These are phyloP conservation scores for Zygotorulaspora sp. DNA, from an alignment of 805 yeast genomes.

Conservation along the genomic window DNA sequence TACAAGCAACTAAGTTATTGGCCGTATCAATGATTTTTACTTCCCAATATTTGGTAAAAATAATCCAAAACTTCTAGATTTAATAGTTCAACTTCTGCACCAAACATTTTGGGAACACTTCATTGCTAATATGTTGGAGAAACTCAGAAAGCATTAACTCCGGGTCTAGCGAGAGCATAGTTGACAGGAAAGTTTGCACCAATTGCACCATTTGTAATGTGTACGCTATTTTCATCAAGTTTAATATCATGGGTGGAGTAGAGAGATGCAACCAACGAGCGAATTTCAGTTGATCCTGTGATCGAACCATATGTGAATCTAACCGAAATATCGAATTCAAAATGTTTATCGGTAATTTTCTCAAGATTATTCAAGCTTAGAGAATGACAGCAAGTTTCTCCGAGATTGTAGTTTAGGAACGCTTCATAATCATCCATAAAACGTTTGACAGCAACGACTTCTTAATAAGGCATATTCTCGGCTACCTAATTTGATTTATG, in stretches of 20 bases:
- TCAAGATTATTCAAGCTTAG: slow-evolving; percentile 40
- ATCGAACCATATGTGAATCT: slow-evolving; percentile 46
- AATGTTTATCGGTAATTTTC: slow-evolving; percentile 27
- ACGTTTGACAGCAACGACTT: slow-evolving; percentile 47
- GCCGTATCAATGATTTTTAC: slow-evolving; percentile 33
- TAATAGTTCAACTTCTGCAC: slow-evolving; percentile 39
- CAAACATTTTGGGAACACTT: slow-evolving; percentile 46
- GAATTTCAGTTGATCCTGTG: slow-evolving; percentile 41
- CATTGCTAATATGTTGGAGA: slow-evolving; percentile 49
- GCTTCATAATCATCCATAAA: slow-evolving; percentile 51
- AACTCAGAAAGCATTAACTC: slow-evolving; percentile 46
- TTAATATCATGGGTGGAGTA: slow-evolving; percentile 26
- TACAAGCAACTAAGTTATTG: slow-evolving; percentile 42
- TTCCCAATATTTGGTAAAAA: slow-evolving; percentile 38
- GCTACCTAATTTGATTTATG: too few species aligned
- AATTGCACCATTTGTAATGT: slow-evolving; percentile 52
- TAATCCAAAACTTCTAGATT: slow-evolving; percentile 34
- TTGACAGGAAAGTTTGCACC: slow-evolving; percentile 48
- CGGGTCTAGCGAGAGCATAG: slow-evolving; percentile 42
- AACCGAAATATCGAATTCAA: slow-evolving; percentile 23
- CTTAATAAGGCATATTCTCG: slow-evolving; percentile 41
- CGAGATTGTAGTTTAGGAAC: slow-evolving; percentile 40
- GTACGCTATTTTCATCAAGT: slow-evolving; percentile 37
- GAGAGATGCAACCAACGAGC: slow-evolving; percentile 36
- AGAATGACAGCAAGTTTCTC: slow-evolving; percentile 50